phyloP scores from a whole-genome alignment of 768 basidiomycete genomes.

The Xerocomellus intermedius region DNA sequence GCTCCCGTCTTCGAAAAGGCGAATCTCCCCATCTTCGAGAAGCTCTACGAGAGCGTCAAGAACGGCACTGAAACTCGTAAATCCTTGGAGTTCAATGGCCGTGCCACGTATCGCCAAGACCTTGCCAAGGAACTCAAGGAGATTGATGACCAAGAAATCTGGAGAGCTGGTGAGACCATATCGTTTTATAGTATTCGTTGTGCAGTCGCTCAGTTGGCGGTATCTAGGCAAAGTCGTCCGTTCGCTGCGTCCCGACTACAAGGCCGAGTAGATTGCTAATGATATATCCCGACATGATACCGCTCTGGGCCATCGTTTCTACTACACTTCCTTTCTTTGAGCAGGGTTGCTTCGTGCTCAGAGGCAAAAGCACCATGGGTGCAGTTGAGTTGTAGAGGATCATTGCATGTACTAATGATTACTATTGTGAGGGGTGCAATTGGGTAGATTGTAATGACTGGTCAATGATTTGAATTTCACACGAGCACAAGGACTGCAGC shows the following conservation, averaged over 20 bases:
- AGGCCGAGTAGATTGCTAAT: slow-evolving; percentile 47
- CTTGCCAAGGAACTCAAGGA: slow-evolving; percentile 89
- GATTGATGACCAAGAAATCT: slow-evolving; percentile 98
- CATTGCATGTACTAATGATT: slow-evolving; percentile 21
- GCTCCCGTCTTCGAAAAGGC: slow-evolving; percentile 94
- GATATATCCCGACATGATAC: slow-evolving; percentile 7
- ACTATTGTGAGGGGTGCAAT: background rate
- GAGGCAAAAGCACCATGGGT: slow-evolving; percentile 27
- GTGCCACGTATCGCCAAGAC: slow-evolving; percentile 89
- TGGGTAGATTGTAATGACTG: background rate
- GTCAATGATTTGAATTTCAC: background rate
- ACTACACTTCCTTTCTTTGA: slow-evolving; percentile 3
- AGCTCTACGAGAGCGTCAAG: slow-evolving; percentile 90
- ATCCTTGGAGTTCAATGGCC: slow-evolving; percentile 93
- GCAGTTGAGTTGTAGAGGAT: slow-evolving; percentile 18
- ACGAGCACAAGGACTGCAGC: too few relatives aligned
- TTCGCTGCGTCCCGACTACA: slow-evolving; percentile 82
- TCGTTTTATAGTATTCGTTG: background rate
- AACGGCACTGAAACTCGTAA: slow-evolving; percentile 98
- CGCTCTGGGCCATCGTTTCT: slow-evolving; percentile 3
- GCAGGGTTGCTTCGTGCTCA: slow-evolving; percentile 12
- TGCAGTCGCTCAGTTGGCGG: slow-evolving; percentile 6
- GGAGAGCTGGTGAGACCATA: slow-evolving; percentile 74
- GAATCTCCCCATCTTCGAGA: slow-evolving; percentile 91
- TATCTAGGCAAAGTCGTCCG: slow-evolving; percentile 81